These are phyloP conservation scores for Vigna mungo DNA, from an alignment of 306 rosid genomes.

Conservation along the genomic window DNA sequence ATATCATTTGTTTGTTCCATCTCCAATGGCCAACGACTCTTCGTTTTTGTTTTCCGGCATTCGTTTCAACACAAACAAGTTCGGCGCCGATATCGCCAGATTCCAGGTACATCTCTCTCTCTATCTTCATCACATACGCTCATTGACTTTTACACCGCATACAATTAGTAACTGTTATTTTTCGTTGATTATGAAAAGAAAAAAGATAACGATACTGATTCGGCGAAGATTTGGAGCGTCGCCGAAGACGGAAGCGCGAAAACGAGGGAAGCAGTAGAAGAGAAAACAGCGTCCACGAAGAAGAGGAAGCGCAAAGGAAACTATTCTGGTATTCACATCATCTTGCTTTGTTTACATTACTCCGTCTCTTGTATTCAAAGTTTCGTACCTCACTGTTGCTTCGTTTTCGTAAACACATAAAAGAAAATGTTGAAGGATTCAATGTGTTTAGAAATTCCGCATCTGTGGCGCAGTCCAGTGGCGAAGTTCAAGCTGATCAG, in stretches of 20 bases:
- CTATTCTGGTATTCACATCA: constrained; percentile 55
- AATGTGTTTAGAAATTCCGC: constrained; percentile 72
- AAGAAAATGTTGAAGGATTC: constrained; percentile 77
- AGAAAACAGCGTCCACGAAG: constrained; percentile 48
- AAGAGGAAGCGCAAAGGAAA: constrained; percentile 79
- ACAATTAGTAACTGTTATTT: background rate
- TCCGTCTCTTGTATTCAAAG: background rate
- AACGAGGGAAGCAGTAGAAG: constrained; percentile 44
- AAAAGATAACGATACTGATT: constrained; percentile 54
- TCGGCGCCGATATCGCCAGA: constrained; percentile 71
- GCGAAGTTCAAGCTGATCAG: constrained; percentile 44
- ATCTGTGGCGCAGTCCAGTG: constrained; percentile 42
- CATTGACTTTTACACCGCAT: background rate
- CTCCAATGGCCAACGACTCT: constrained; percentile 64
- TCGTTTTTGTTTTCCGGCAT: constrained; percentile 85
- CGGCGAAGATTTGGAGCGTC: constrained; percentile 45
- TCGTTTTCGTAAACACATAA: constrained; percentile 13
- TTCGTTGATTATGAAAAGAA: constrained; percentile 40
- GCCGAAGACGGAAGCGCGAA: constrained; percentile 44
- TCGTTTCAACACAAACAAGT: constrained; percentile 73
- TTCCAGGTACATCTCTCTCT: constrained; percentile 60
- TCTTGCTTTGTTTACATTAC: background rate
- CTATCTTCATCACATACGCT: background rate
- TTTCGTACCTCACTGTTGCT: constrained; percentile 25
- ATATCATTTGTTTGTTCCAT: background rate